Conservation (phyloP, 805 yeast genomes). For the Hanseniaspora lachancei region DNA sequence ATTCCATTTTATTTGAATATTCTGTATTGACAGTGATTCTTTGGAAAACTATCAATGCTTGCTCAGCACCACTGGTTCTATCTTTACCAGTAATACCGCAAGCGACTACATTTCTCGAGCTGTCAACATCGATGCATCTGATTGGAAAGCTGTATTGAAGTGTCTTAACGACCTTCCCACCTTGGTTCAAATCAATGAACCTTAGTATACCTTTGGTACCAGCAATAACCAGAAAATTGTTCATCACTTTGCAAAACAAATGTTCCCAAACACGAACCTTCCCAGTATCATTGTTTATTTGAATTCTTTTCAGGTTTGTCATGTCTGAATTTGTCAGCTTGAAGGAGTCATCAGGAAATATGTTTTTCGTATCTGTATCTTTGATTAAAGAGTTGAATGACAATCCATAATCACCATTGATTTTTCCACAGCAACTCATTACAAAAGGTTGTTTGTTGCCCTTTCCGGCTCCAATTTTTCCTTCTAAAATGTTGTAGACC, state of each 20-base stretch:
- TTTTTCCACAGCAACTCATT: conserved; percentile 53
- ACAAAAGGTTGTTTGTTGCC: conserved; percentile 31
- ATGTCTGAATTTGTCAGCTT: neutral
- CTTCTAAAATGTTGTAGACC: conserved; percentile 43
- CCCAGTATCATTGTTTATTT: conserved; percentile 9
- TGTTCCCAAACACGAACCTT: conserved; percentile 41
- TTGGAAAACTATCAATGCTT: conserved; percentile 60
- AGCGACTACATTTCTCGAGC: conserved; percentile 52
- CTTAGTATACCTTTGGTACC: conserved; percentile 60
- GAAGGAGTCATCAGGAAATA: conserved; percentile 9
- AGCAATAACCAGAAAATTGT: conserved; percentile 46
- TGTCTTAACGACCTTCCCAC: conserved; percentile 55
- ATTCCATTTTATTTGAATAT: conserved; percentile 23
- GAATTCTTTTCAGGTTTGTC: neutral
- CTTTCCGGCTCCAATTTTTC: conserved; percentile 31
- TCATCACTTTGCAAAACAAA: conserved; percentile 45
- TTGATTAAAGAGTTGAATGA: conserved; percentile 31
- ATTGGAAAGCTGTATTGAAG: conserved; percentile 63
- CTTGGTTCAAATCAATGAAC: conserved; percentile 42
- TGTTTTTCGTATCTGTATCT: conserved; percentile 17
- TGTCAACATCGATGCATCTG: conserved; percentile 61
- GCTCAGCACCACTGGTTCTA: conserved; percentile 52
- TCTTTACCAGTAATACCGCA: conserved; percentile 76
- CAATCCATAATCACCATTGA: conserved; percentile 55
- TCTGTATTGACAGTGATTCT: conserved; percentile 20